Evolutionary conservation across 108 stramenopile genomes (phyloP).

Genomic region (Pseudonitzschia pungens): DNA sequence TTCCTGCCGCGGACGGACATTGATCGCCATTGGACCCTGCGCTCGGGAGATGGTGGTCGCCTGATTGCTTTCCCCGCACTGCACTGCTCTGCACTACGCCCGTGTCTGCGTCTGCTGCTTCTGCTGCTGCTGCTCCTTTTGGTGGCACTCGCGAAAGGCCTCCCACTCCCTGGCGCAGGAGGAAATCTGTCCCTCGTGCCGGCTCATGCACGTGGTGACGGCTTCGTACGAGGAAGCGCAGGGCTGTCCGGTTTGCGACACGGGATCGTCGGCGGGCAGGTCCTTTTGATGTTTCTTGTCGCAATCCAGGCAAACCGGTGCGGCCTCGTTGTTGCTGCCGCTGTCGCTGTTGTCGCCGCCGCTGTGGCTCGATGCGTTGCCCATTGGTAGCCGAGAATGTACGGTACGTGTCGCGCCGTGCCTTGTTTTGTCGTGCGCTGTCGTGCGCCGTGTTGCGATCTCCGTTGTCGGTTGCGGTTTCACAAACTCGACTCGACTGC

Average conservation of each 20-base stretch:
- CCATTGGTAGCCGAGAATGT: not conserved
- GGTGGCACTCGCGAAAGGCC: constrained; percentile 42
- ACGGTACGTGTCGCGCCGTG: too few relatives aligned
- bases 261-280: constrained; percentile 24
- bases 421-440: too few relatives aligned
- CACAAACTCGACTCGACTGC: too few relatives aligned
- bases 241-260: constrained; percentile 26
- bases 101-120: not conserved
- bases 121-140: constrained; percentile 9
- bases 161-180: constrained; percentile 44
- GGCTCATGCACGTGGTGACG: constrained; percentile 40
- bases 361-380: not conserved
- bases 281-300: constrained; percentile 37
- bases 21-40: too few relatives aligned
- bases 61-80: too few relatives aligned
- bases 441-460: too few relatives aligned
- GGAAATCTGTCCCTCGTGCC: constrained; percentile 39
- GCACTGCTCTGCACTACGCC: too few relatives aligned
- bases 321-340: not conserved
- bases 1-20: too few relatives aligned
- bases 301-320: constrained; percentile 32
- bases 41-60: too few relatives aligned
- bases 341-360: too few relatives aligned
- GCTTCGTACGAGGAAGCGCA: constrained; percentile 31
- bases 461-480: too few relatives aligned